Conservation (phyloP, 371 early-diverging fungal genomes). For the Gilbertella persicaria region DNA sequence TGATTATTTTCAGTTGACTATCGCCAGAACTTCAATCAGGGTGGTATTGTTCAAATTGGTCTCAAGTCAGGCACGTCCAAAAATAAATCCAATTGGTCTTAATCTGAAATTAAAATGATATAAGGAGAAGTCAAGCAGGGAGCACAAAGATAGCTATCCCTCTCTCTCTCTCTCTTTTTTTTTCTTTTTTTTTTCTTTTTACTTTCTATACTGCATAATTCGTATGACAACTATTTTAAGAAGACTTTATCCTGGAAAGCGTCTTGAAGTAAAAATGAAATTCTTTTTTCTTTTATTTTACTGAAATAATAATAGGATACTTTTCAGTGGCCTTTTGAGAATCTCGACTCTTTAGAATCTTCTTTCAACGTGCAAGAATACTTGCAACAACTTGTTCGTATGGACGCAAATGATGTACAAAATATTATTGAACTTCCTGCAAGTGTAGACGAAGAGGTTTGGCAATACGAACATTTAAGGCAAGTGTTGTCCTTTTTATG, state of each 20-base stretch:
- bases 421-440: conserved; percentile 66
- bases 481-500: conserved; percentile 25
- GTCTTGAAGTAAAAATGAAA: conserved; percentile 35
- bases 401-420: conserved; percentile 65
- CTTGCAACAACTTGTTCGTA: conserved; percentile 76
- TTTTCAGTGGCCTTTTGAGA: conserved; percentile 58
- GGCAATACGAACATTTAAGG: conserved; percentile 93
- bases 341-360: conserved; percentile 68
- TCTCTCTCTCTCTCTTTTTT: not conserved
- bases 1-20: too few species aligned
- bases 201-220: conserved; percentile 5
- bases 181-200: not conserved
- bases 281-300: not conserved
- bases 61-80: too few species aligned
- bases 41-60: too few species aligned
- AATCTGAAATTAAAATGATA: too few species aligned
- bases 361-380: conserved; percentile 83
- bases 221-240: conserved; percentile 9
- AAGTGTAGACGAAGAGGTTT: conserved; percentile 68
- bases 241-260: conserved; percentile 43
- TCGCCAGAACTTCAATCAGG: too few species aligned
- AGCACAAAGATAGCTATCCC: not conserved
- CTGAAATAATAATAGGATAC: conserved; percentile 38
- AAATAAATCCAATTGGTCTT: too few species aligned
- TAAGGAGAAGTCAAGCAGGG: too few species aligned